phyloP scores from a whole-genome alignment of 768 basidiomycete genomes.

The Kwoniella mangroviensis region DNA sequence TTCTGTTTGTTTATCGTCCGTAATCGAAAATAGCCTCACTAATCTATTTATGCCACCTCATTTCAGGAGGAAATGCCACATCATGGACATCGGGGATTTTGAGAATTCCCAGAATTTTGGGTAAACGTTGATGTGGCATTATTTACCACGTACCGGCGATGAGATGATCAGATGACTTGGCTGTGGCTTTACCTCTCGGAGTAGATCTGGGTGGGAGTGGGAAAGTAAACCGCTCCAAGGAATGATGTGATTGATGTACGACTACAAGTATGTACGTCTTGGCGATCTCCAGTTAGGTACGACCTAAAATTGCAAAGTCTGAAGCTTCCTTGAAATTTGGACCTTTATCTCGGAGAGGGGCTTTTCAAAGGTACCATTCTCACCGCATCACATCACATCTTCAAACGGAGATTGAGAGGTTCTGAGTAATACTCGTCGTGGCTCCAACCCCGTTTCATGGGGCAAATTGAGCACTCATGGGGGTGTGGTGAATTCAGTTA shows the following conservation, averaged over 20 bases:
- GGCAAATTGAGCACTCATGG: background rate
- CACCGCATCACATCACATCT: no score
- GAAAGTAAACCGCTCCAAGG: background rate
- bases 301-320: background rate
- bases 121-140: background rate
- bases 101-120: background rate
- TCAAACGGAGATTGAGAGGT: background rate
- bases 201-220: background rate
- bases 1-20: no score
- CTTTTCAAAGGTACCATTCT: background rate
- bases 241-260: background rate
- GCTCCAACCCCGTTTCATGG: background rate
- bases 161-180: background rate
- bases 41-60: background rate
- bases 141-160: background rate
- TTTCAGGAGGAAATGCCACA: slow-evolving; percentile 1
- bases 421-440: background rate
- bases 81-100: background rate
- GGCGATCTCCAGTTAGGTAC: background rate
- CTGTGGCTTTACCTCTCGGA: no score
- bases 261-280: background rate
- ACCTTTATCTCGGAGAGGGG: no score
- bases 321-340: background rate
- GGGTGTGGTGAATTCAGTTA: no score
- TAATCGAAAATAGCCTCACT: no score